Conservation (phyloP, 2,329 filamentous ascomycete genomes). For the Tolypocladium cylindrosporum region DNA sequence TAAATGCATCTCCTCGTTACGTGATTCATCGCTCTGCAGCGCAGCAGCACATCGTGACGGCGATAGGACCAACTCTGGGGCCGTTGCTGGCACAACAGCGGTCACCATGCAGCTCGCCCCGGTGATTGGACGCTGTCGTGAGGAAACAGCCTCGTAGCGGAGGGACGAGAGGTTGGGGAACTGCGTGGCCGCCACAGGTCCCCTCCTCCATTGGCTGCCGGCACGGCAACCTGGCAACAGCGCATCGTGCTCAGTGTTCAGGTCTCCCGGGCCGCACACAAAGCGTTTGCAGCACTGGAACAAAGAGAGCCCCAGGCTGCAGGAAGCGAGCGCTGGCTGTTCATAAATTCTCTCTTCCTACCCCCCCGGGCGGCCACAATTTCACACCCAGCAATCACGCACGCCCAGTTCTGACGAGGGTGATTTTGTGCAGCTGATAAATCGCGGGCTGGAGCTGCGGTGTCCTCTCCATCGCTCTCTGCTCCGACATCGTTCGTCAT, state of each 20-base stretch:
- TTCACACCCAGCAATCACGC: neutral
- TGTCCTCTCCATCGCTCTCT: neutral
- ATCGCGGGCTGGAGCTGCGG: slow-evolving; percentile 13
- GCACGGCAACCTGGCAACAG: neutral
- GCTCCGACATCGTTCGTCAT: neutral
- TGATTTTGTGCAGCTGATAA: slow-evolving; percentile 16
- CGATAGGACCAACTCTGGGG: neutral
- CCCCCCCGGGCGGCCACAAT: neutral
- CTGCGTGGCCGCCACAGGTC: neutral
- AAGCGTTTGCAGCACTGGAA: neutral
- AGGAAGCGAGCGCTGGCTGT: neutral
- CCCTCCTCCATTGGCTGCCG: neutral
- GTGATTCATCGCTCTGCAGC: neutral
- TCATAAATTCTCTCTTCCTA: neutral
- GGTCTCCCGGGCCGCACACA: neutral
- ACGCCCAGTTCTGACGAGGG: neutral
- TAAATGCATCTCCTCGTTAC: slow-evolving; percentile 24
- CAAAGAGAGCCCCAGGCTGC: neutral
- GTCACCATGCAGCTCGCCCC: neutral
- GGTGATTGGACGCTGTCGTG: neutral
- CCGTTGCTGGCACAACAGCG: slow-evolving; percentile 2
- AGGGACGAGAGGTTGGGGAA: neutral
- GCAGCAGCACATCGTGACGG: neutral
- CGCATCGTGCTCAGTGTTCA: neutral
- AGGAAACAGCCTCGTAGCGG: neutral